Conservation (phyloP, 2,329 filamentous ascomycete species). For the Lecanoromycetidae sp. region DNA sequence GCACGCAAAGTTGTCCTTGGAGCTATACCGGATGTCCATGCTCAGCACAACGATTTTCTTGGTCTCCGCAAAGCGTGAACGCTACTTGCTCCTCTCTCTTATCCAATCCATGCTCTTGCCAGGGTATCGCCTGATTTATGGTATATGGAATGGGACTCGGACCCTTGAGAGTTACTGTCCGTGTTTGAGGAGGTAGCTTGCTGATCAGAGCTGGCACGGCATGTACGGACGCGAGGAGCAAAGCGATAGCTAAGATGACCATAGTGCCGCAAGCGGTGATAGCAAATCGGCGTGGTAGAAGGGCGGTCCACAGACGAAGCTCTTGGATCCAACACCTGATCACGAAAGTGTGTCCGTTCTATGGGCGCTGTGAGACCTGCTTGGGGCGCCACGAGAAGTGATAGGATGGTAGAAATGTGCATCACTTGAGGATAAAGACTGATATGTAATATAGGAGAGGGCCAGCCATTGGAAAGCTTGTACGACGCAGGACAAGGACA, state of each 20-base stretch:
- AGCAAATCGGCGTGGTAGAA: neutral
- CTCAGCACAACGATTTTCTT: conserved; percentile 1
- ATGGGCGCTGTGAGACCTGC: conserved; percentile 6
- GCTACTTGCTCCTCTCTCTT: neutral
- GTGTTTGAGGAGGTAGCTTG: neutral
- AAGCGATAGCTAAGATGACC: conserved; percentile 9
- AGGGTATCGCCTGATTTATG: neutral
- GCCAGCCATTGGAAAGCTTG: neutral
- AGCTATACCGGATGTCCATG: conserved; percentile 7
- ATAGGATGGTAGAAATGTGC: neutral
- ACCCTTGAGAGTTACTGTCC: neutral
- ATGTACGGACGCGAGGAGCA: conserved; percentile 4
- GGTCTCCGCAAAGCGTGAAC: neutral
- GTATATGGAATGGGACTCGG: neutral
- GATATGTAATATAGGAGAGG: neutral
- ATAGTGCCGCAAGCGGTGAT: conserved; percentile 8
- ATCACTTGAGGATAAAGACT: neutral
- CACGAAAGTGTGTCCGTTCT: neutral
- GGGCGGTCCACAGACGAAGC: neutral
- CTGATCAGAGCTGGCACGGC: conserved; percentile 1
- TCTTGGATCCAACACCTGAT: neutral
- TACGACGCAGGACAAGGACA: too few relatives aligned
- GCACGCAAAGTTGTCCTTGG: neutral
- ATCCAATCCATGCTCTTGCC: conserved; percentile 3
- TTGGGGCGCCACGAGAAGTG: conserved; percentile 6